Evolutionary conservation across 2,329 filamentous ascomycete species (phyloP).

Genomic region (Stachybotrys chartarum): DNA sequence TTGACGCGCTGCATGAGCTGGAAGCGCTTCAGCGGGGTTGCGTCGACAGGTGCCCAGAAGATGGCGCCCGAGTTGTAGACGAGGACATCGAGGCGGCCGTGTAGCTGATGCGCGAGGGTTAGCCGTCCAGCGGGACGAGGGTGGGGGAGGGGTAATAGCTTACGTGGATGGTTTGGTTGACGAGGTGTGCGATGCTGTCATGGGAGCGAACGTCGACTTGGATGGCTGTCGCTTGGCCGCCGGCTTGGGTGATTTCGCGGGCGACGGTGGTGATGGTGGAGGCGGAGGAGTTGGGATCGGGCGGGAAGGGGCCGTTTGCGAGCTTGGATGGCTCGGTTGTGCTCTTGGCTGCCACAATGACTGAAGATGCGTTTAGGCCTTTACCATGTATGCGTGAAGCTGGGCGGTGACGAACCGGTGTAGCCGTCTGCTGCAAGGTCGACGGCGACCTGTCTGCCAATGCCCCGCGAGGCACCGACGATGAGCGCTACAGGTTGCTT

Average conservation of each 20-base stretch:
- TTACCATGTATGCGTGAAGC: too few relatives aligned
- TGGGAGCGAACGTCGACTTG: slow-evolving; percentile 62
- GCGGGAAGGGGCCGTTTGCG: slow-evolving; percentile 53
- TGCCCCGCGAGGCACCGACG: slow-evolving; percentile 71
- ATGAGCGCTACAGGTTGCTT: slow-evolving; percentile 57
- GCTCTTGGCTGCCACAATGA: slow-evolving; percentile 72
- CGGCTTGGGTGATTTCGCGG: slow-evolving; percentile 61
- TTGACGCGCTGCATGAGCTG: slow-evolving; percentile 72
- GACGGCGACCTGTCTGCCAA: slow-evolving; percentile 73
- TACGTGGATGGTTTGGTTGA: slow-evolving; percentile 46
- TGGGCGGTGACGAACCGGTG: slow-evolving; percentile 41
- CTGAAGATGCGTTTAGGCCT: slow-evolving; percentile 28
- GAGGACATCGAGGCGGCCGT: slow-evolving; percentile 63
- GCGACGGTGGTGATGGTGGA: slow-evolving; percentile 78
- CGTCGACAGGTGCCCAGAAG: slow-evolving; percentile 71
- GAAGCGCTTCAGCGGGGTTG: slow-evolving; percentile 70
- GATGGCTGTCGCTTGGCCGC: slow-evolving; percentile 58
- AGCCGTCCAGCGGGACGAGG: background rate
- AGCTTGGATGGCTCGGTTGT: slow-evolving; percentile 53
- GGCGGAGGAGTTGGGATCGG: slow-evolving; percentile 64
- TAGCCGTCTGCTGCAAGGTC: slow-evolving; percentile 68
- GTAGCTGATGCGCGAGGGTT: slow-evolving; percentile 26
- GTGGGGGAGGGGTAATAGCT: background rate
- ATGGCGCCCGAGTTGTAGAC: slow-evolving; percentile 83
- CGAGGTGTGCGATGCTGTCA: slow-evolving; percentile 52